These are phyloP conservation scores for Crucihimalaya himalaica DNA, from an alignment of 345 rosid genomes.

Conservation along the genomic window DNA sequence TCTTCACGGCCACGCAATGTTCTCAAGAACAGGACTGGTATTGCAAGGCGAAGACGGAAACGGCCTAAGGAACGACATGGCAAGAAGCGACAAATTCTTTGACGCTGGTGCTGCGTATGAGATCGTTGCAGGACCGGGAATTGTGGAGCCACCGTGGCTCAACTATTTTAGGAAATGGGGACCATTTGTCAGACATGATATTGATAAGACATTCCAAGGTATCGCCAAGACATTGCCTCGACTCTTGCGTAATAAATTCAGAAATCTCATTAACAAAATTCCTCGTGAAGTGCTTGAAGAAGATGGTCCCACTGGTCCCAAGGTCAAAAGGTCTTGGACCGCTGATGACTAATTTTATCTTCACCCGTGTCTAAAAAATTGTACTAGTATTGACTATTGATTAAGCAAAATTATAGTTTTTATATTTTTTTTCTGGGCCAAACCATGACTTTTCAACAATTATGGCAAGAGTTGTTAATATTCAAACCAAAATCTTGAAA, in stretches of 20 bases:
- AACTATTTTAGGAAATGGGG: constrained; percentile 77
- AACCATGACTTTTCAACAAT: neutral
- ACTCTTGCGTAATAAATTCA: constrained; percentile 45
- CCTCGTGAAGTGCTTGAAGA: constrained; percentile 61
- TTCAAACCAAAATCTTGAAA: neutral
- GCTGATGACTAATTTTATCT: constrained; percentile 29
- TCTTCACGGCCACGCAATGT: constrained; percentile 76
- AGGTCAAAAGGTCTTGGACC: constrained; percentile 57
- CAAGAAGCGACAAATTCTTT: constrained; percentile 50
- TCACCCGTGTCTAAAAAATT: neutral
- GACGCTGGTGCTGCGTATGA: constrained; percentile 50
- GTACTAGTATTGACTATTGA: neutral
- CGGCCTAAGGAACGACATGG: constrained; percentile 75
- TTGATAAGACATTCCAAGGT: constrained; percentile 41
- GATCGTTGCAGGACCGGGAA: constrained; percentile 41
- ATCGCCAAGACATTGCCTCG: constrained; percentile 51
- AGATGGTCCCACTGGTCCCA: constrained; percentile 85
- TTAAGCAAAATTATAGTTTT: too few species aligned
- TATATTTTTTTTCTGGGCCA: neutral
- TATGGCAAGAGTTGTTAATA: neutral
- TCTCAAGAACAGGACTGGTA: constrained; percentile 63
- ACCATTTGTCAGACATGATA: constrained; percentile 52
- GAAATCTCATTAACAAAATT: constrained; percentile 45
- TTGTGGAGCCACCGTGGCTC: constrained; percentile 62
- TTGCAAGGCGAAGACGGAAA: constrained; percentile 56